Base-by-base conservation (phyloP, 2,329 filamentous ascomycete genomes). In the Epichloe coenophiala region DNA sequence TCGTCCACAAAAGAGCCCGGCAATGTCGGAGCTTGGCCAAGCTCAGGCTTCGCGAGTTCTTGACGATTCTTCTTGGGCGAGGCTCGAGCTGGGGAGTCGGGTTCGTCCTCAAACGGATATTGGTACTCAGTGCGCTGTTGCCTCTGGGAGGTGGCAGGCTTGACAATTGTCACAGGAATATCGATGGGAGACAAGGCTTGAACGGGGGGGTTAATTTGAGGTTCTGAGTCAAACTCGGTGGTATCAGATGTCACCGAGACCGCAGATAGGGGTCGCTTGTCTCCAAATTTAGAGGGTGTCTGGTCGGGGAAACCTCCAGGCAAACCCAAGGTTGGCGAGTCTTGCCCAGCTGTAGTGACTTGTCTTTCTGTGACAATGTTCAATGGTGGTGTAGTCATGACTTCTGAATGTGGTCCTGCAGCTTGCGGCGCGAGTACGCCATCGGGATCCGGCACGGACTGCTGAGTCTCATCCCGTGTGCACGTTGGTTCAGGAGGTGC, bases 191-290 rank as follows among this genome's bases (percentile, higher is more conserved):
- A 48, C 11, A 61, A 55, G 23, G 67, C 62, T 42, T 66, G 68
- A 15, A 69, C 58, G 1, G 73, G 68, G 23, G 1, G 74, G 67
- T 81, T 77, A 1, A 75, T 78, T 61, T 88, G 84, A 21, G 81
- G 74, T 57, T 88, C 84, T n/a, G 73, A 75, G 56, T 89, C 86
- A 57, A 88, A 86, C 58, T 86, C 81, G 0, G 84, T 88, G 7
- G 75, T 75, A 41, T 74, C 74, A n/a, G 81, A 83, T 5, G 67
- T 68, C 45, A 68, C 68, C 5, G 84, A 85, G 13, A 79, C 61
- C 3, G 81, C 77, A 15, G 83, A 84, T 35, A 65, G 65, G 2
- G 80, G 80, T 35, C 69, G 66, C 42, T 77, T 70, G 33, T 80
- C 73, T 12, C 64, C 60, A 19, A 68, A 66, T 11, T 63, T 55